Base-by-base conservation (phyloP, 2,329 filamentous ascomycete species). In the Trichoderma cornu-damae region DNA sequence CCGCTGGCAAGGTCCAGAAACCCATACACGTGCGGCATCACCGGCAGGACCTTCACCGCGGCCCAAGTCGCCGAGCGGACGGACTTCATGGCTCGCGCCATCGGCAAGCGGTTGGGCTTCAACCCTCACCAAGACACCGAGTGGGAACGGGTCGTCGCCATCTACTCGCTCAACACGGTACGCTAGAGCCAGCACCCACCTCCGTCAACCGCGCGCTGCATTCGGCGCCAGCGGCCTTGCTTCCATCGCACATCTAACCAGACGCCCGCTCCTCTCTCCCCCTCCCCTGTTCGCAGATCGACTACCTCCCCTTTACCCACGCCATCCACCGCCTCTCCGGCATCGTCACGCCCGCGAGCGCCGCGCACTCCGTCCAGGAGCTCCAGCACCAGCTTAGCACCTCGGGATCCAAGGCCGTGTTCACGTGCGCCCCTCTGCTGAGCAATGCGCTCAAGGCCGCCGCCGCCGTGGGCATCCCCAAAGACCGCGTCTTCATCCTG, bases 161-260 rank as follows among this genome's bases (percentile, higher is more conserved):
- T 92, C 26, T 95, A 89, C 73, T 86, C 86, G n/a, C 72, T 91
- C 59, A 95, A 95, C 68, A 90, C 89, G 28, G 87, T 90, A 72
- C 59, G 80, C 66, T 6, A 22, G 20, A 16, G 43, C 47, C 12
- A 20, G 11, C 38, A n/a, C n/a, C n/a, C n/a, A n/a, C n/a, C n/a
- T n/a, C n/a, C n/a, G n/a, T n/a, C n/a, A n/a, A n/a, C n/a, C n/a
- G n/a, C n/a, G n/a, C n/a, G n/a, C n/a, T n/a, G n/a, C n/a, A n/a
- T n/a, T n/a, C n/a, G n/a, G n/a, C n/a, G n/a, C n/a, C n/a, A n/a
- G n/a, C n/a, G n/a, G n/a, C n/a, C n/a, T n/a, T n/a, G n/a, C n/a
- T n/a, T n/a, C n/a, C n/a, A n/a, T n/a, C n/a, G 14, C 24, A 22
- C 1, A 6, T 18, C 53, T 49, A 30, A 57, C 53, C 34, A 42